Evolutionary conservation across 1,284 basidiomycete genomes (phyloP).

Genomic region (Pseudozyma flocculosa): DNA sequence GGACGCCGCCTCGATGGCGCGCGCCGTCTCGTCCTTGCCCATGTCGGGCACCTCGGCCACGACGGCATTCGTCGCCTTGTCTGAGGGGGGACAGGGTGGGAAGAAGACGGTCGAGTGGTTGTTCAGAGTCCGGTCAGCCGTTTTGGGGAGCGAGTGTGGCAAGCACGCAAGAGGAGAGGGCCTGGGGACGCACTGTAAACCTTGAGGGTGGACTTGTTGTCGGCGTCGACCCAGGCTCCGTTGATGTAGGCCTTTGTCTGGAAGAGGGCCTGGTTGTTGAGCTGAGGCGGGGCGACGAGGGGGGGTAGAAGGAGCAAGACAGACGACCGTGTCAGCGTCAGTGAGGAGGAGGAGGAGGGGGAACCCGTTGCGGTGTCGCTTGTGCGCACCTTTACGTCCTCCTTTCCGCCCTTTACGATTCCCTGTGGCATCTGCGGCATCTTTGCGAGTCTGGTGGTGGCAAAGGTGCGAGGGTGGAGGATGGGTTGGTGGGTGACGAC

Average conservation of each 20-base stretch:
- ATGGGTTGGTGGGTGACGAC: too few species aligned
- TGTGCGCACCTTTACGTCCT: slow-evolving; percentile 34
- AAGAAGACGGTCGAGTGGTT: not conserved
- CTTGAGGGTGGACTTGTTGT: slow-evolving; percentile 38
- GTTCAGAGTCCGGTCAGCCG: not conserved
- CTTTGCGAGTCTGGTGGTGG: slow-evolving; percentile 14
- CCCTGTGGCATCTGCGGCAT: slow-evolving; percentile 55
- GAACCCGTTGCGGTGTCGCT: too few species aligned
- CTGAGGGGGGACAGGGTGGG: slow-evolving; percentile 1
- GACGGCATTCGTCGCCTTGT: slow-evolving; percentile 55
- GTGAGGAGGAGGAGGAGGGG: too few species aligned
- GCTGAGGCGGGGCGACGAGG: slow-evolving; percentile 9
- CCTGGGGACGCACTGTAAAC: slow-evolving; percentile 32
- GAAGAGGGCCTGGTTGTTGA: slow-evolving; percentile 43
- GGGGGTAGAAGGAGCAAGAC: not conserved
- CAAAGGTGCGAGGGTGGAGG: not conserved
- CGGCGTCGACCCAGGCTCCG: slow-evolving; percentile 47
- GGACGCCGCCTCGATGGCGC: slow-evolving; percentile 49
- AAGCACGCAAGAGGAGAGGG: too few species aligned
- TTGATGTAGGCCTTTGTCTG: slow-evolving; percentile 48
- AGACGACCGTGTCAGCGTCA: not conserved
- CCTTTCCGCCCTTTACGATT: slow-evolving; percentile 52
- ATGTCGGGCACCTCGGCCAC: slow-evolving; percentile 52
- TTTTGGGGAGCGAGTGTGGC: too few species aligned
- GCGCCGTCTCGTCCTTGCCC: slow-evolving; percentile 37